phyloP scores from a whole-genome alignment of 2,329 filamentous ascomycete species.

The Clonostachys rosea region DNA sequence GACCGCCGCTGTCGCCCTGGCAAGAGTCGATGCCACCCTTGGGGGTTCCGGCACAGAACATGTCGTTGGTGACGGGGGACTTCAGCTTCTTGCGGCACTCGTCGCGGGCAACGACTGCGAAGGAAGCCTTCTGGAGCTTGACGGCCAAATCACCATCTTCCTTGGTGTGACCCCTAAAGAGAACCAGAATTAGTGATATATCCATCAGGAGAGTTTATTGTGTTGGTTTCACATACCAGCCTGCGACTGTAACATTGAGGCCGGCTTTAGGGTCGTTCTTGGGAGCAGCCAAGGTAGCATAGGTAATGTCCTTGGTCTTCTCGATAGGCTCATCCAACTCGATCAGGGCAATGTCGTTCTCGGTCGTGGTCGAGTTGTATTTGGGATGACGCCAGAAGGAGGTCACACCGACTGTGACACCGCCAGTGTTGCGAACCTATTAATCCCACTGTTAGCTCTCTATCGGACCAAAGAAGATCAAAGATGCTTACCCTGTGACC shows the following conservation, averaged over 20 bases:
- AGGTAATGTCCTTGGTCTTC: constrained; percentile 1
- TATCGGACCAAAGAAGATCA: constrained; percentile 6
- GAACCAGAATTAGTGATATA: background rate
- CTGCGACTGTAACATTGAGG: background rate
- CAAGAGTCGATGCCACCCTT: constrained; percentile 21
- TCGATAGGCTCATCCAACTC: constrained; percentile 14
- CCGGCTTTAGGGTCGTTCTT: constrained; percentile 1
- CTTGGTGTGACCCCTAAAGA: constrained; percentile 1
- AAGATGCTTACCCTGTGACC: constrained; percentile 10
- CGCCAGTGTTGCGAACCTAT: constrained; percentile 10
- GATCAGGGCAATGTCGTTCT: constrained; percentile 21
- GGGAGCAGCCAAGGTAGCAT: background rate
- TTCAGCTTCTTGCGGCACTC: constrained; percentile 15
- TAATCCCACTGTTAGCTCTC: background rate
- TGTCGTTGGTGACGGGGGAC: constrained; percentile 16
- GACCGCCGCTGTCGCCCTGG: constrained; percentile 22
- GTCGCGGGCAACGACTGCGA: constrained; percentile 18
- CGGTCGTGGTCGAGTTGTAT: constrained; percentile 7
- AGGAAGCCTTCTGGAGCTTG: constrained; percentile 18
- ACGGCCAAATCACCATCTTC: constrained; percentile 7
- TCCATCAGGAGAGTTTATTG: no score
- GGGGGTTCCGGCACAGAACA: constrained; percentile 21
- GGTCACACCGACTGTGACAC: constrained; percentile 13
- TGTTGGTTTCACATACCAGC: constrained; percentile 1
- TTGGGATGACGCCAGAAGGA: constrained; percentile 13